Evolutionary conservation across 805 yeast species (phyloP), one percentile per base, ranked within the genome.

Genomic region (Wickerhamiella occidentalis): DNA sequence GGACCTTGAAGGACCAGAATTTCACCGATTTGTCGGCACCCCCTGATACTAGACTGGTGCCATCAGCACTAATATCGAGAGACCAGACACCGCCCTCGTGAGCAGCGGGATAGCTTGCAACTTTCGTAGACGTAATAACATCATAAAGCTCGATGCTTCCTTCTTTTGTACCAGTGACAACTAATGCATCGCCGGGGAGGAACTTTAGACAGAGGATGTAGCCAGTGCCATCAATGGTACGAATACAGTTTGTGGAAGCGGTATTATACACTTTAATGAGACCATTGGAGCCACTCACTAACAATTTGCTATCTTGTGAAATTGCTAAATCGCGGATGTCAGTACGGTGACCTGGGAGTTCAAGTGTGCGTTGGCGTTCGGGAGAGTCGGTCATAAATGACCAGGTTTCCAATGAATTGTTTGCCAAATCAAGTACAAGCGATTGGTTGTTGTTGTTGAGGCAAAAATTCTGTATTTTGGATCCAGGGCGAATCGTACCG

Each of bases 81-180:
- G 95, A 80, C 96, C 96, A 92, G 45, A 92, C 76, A 1, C 96
- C 85, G 8, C 74, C 76, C 61, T 85, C 95, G 0, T 95, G 96
- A 29, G 69, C 75, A 51, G 81, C 82, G 8, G 26, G 26, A 8
- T 83, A 74, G 23, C 77, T 69, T 54, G 81, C 84, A 3, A 92
- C 64, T 54, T 84, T 64, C 0, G 87, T 72, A 0, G 96, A 84
- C 1, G 87, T 76, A 0, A 95, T 84, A 49, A 92, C 75, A 64
- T 92, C 98, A 61, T 82, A 84, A 42, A 92, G 69, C 59, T 85
- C 90, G 48, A 92, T 65, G 50, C 77, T 78, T 42, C 99, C 99
- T 52, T 78, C 77, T 62, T 87, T 86, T 52, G 92, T 86, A 37
- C 96, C 97, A 6, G 85, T 77, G 13, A 85, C 85, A 26, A 90